Evolutionary conservation across 495 filamentous ascomycete genomes (phyloP).

Genomic region (Penicillium herquei): DNA sequence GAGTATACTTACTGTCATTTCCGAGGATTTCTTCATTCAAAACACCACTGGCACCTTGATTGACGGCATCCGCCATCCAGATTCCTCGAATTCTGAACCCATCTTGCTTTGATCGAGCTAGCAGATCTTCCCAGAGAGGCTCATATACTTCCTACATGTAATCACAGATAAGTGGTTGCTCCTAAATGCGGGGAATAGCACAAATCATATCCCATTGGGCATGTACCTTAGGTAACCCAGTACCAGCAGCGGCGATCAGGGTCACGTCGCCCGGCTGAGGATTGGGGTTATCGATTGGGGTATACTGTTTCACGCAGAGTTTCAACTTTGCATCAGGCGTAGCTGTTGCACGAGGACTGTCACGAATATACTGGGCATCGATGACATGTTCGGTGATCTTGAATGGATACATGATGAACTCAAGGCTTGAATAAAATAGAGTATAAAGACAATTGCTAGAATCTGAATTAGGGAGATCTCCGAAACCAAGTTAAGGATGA

Average conservation of each 20-base stretch:
- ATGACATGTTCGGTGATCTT: slow-evolving; percentile 50
- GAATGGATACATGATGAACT: slow-evolving; percentile 20
- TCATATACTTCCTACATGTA: slow-evolving; percentile 69
- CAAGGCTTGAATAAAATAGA: background rate
- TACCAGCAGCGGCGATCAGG: slow-evolving; percentile 70
- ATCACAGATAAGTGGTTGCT: background rate
- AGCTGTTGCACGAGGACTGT: slow-evolving; percentile 55
- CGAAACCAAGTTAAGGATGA: background rate
- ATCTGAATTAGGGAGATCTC: background rate
- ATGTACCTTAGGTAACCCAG: slow-evolving; percentile 68
- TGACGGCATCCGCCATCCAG: slow-evolving; percentile 71
- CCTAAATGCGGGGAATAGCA: too few species aligned
- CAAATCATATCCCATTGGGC: too few species aligned
- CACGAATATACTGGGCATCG: slow-evolving; percentile 59
- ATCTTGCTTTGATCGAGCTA: slow-evolving; percentile 33
- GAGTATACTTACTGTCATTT: background rate
- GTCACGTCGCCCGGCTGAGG: slow-evolving; percentile 64
- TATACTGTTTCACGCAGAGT: slow-evolving; percentile 72
- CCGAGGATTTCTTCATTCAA: slow-evolving; percentile 3
- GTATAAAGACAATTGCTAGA: background rate
- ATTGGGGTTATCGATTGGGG: slow-evolving; percentile 51
- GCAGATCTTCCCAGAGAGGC: slow-evolving; percentile 70
- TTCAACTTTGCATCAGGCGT: slow-evolving; percentile 54
- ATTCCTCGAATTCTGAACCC: slow-evolving; percentile 61
- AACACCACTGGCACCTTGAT: slow-evolving; percentile 53